Percentiles rank a stretch among this genome's conserved stretches.
Evolutionary conservation across 192 early-diverging fungal genomes (phyloP).

Genomic region (Kickxella alabastrina): DNA sequence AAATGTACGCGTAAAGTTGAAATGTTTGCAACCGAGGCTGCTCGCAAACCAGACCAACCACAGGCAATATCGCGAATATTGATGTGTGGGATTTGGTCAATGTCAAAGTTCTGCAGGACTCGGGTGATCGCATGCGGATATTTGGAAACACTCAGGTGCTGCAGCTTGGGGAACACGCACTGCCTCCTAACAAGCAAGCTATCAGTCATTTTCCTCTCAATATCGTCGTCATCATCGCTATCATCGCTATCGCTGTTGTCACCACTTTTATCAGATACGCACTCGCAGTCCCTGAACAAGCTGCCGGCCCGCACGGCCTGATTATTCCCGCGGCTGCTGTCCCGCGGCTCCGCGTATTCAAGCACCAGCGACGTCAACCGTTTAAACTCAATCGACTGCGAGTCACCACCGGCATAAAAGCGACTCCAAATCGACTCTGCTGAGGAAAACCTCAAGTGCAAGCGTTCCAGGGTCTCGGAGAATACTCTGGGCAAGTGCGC

Average conservation of each 20-base stretch:
- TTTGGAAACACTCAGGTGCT: conserved; percentile 21
- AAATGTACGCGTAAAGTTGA: conserved; percentile 23
- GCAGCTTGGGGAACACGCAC: conserved; percentile 20
- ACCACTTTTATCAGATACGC: conserved; percentile 4
- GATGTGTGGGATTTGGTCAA: conserved; percentile 20
- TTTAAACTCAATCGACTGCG: conserved; percentile 10
- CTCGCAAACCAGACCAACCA: conserved; percentile 7
- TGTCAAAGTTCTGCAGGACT: conserved; percentile 24
- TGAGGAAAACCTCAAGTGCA: conserved; percentile 34
- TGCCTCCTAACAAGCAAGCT: background rate
- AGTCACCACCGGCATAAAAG: conserved; percentile 19
- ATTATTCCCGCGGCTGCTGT: background rate
- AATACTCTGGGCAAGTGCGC: conserved; percentile 31
- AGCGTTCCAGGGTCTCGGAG: conserved; percentile 24
- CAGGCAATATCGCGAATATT: conserved; percentile 24
- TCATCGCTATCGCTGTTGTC: conserved; percentile 1
- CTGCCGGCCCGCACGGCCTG: background rate
- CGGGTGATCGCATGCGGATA: conserved; percentile 19
- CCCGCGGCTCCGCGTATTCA: conserved; percentile 19
- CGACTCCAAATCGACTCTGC: conserved; percentile 32
- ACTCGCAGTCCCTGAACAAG: conserved; percentile 17
- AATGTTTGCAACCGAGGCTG: conserved; percentile 1
- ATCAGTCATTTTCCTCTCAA: conserved; percentile 5
- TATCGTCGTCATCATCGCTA: conserved; percentile 3
- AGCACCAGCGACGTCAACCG: conserved; percentile 22